Base-by-base conservation (phyloP, 2,329 filamentous ascomycete species). In the Colletotrichum eleusines region DNA sequence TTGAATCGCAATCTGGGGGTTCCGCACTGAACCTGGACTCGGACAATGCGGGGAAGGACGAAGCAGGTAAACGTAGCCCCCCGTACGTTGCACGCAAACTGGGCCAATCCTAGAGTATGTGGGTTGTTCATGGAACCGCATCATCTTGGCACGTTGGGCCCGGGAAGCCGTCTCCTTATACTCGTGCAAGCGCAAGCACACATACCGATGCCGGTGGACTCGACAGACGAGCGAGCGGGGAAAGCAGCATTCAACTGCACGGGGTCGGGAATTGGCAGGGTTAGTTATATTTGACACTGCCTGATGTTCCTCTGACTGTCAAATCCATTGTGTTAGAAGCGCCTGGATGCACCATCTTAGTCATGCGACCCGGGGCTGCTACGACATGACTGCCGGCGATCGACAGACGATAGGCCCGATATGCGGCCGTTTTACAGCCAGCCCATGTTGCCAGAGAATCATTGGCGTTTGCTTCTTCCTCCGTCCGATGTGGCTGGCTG, bases 21-120 rank as follows among this genome's bases (percentile, higher is more conserved):
- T 33, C n/a, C 16, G 40, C 6, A 3, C 12, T 54, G 53, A 60
- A 16, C 14, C 44, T 42, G 6, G 38, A 40, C 14, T 5, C 6
- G 1, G 35, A 2, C 3, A 23, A 53, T 53, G 66, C 53, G 66
- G 66, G 60, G 54, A n/a, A 66, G 46, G 51, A 69, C 8, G 18
- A 57, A 28, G n/a, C 14, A 26, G 40, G n/a, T 14, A 57, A 16
- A 7, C 12, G 11, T 16, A 38, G 18, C 6, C 16, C 12, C 16
- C 7, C n/a, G 8, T 9, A 44, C 18, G 20, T 18, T 44, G 7
- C 20, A 48, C 23, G n/a, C n/a, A 33, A 12, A 33, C 18, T 53
- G 50, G 31, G 9, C 6, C 35, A 9, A 35, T 8, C 5, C 31
- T 12, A 33, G 9, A 55, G 31, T 14, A 20, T 6, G 6, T 8